Conservation (phyloP, 1,284 basidiomycete genomes). For the Neolentinus lepideus region DNA sequence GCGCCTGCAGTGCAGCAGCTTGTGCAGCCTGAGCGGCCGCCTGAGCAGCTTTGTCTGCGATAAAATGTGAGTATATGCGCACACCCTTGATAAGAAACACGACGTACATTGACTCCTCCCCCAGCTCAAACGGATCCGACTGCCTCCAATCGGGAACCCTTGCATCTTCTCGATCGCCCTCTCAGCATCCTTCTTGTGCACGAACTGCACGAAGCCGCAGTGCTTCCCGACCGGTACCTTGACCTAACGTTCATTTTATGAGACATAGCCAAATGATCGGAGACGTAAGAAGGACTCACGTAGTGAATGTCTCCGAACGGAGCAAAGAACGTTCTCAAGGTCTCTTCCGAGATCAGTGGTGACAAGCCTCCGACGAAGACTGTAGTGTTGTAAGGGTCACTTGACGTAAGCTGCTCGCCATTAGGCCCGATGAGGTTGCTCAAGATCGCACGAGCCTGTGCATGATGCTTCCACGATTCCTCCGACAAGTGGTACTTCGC, state of each 20-base stretch:
- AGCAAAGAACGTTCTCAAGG: slow-evolving; percentile 79
- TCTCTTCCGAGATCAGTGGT: slow-evolving; percentile 82
- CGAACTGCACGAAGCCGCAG: slow-evolving; percentile 94
- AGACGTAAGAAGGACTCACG: slow-evolving; percentile 29
- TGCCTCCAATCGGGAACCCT: slow-evolving; percentile 89
- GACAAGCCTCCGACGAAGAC: slow-evolving; percentile 88
- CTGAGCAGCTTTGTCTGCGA: slow-evolving; percentile 76
- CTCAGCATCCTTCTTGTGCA: slow-evolving; percentile 87
- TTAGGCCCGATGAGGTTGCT: slow-evolving; percentile 78
- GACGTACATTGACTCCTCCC: slow-evolving; percentile 82
- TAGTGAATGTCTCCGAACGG: slow-evolving; percentile 92
- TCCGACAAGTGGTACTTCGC: slow-evolving; percentile 54
- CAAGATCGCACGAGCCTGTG: slow-evolving; percentile 70
- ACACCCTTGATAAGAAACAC: background rate
- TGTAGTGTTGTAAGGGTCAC: slow-evolving; percentile 88
- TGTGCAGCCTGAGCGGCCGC: slow-evolving; percentile 79
- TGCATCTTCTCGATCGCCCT: slow-evolving; percentile 94
- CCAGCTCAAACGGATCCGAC: slow-evolving; percentile 88
- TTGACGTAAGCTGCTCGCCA: slow-evolving; percentile 76
- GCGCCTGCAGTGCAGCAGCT: slow-evolving; percentile 54
- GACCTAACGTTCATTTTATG: slow-evolving; percentile 41
- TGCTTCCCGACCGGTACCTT: slow-evolving; percentile 95
- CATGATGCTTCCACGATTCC: slow-evolving; percentile 78
- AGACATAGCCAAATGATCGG: slow-evolving; percentile 8
- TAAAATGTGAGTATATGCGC: slow-evolving; percentile 5